A percentile compares a stretch with the other conserved stretches of the same genome.
These are phyloP conservation scores for Diutina ranongensis DNA, from an alignment of 1,139 yeast species.

Conservation along the genomic window DNA sequence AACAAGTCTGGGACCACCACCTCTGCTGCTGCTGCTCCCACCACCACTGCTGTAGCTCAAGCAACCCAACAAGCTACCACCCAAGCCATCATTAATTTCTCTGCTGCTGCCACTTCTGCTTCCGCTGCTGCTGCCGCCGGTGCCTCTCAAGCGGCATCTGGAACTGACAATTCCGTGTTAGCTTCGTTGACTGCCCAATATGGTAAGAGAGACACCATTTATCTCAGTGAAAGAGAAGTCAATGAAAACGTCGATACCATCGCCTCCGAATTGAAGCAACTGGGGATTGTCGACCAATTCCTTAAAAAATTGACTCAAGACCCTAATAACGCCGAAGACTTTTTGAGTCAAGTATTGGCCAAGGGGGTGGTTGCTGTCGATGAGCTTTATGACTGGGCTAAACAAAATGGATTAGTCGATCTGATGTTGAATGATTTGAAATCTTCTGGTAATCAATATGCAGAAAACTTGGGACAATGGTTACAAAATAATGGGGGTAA, in stretches of 20 bases:
- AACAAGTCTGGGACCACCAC: background rate
- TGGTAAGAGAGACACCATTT: background rate
- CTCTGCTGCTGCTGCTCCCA: background rate
- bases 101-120: background rate
- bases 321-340: constrained; percentile 1
- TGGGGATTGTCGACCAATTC: background rate
- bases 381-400: constrained; percentile 3
- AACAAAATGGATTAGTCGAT: background rate
- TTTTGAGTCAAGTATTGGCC: constrained; percentile 5
- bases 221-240: background rate
- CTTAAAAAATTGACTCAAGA: constrained; percentile 1
- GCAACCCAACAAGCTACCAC: background rate
- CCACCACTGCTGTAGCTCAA: background rate
- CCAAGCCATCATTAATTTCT: background rate
- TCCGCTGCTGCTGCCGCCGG: background rate
- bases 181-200: background rate
- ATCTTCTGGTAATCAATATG: constrained; percentile 1
- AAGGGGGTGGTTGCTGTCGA: constrained; percentile 2
- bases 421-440: background rate
- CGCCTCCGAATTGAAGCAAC: background rate
- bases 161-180: background rate
- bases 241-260: background rate
- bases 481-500: constrained; percentile 2
- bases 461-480: background rate
- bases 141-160: background rate